Evolutionary conservation across 1,284 basidiomycete genomes (phyloP).

Genomic region (Cystobasidium slooffiae): DNA sequence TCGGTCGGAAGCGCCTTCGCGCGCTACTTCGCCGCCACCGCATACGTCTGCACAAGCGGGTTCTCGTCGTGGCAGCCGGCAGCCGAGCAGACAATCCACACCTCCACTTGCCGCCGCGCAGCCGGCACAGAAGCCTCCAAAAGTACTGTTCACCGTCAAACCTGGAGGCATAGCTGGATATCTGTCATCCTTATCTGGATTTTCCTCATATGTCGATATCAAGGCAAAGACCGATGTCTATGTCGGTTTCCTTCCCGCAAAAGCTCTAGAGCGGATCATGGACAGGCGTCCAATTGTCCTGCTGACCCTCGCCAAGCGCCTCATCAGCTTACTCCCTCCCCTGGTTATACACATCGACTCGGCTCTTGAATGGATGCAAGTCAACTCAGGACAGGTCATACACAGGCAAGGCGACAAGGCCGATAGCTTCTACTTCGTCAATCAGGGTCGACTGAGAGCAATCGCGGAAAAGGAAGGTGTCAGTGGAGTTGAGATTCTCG

Average conservation of each 20-base stretch:
- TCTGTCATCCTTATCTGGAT: conserved; percentile 88
- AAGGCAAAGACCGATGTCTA: conserved; percentile 95
- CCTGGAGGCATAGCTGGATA: conserved; percentile 99
- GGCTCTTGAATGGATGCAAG: conserved; percentile 97
- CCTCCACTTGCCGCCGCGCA: not conserved
- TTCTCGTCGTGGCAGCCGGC: conserved; percentile 1
- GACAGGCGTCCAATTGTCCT: conserved; percentile 94
- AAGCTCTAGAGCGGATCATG: conserved; percentile 83
- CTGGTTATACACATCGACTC: conserved; percentile 96
- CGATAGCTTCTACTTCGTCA: conserved; percentile 97
- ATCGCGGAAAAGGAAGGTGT: conserved; percentile 66
- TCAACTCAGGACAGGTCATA: conserved; percentile 84
- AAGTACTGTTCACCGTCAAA: conserved; percentile 82
- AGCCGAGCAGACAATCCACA: not conserved
- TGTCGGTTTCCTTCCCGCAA: conserved; percentile 89
- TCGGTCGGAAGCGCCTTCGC: conserved; percentile 22
- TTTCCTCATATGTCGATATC: conserved; percentile 94
- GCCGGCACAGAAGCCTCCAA: conserved; percentile 44
- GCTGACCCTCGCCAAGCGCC: conserved; percentile 91
- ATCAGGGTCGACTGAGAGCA: conserved; percentile 92
- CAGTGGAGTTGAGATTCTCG: conserved; percentile 75
- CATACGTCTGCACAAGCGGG: not conserved
- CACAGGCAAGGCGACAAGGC: conserved; percentile 88
- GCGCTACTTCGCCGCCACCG: conserved; percentile 13
- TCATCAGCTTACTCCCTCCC: conserved; percentile 91